A percentile compares a stretch with the other conserved stretches of the same genome.
Conservation (phyloP, 768 basidiomycete species). For the Tremella mesenterica region DNA sequence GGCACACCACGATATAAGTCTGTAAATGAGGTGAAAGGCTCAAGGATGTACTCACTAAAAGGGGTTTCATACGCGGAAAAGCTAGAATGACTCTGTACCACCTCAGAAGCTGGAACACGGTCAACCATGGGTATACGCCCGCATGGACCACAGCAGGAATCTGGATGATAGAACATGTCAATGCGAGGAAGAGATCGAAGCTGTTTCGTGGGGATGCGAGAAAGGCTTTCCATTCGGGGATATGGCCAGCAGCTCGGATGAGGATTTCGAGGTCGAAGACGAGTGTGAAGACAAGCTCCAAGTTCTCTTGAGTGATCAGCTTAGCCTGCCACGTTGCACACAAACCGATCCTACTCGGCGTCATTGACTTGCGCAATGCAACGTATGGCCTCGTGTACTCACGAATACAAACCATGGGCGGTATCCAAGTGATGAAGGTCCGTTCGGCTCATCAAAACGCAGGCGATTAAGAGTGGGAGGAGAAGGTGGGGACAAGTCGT, state of each 20-base stretch:
- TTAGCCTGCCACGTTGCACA: too few species aligned
- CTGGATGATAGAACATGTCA: constrained; percentile 70
- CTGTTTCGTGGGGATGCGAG: constrained; percentile 56
- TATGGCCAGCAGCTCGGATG: constrained; percentile 58
- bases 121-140: constrained; percentile 74
- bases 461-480: too few species aligned
- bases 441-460: too few species aligned
- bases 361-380: too few species aligned
- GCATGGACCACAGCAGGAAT: constrained; percentile 66
- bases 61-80: constrained; percentile 78
- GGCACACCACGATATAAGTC: background rate
- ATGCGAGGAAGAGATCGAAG: constrained; percentile 66
- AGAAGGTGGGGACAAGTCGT: too few species aligned
- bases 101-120: constrained; percentile 70
- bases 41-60: constrained; percentile 56
- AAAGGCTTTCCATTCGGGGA: constrained; percentile 78
- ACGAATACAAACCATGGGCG: too few species aligned
- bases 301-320: constrained; percentile 54
- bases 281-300: constrained; percentile 68
- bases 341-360: too few species aligned
- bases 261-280: constrained; percentile 84
- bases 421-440: too few species aligned
- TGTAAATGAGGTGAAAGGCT: too few species aligned
- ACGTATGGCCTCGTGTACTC: too few species aligned
- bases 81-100: constrained; percentile 89